A percentile compares a stretch with the other conserved stretches of the same genome.
These are phyloP conservation scores for Podaxis carcinomalis DNA, from an alignment of 768 basidiomycete species.

Conservation along the genomic window DNA sequence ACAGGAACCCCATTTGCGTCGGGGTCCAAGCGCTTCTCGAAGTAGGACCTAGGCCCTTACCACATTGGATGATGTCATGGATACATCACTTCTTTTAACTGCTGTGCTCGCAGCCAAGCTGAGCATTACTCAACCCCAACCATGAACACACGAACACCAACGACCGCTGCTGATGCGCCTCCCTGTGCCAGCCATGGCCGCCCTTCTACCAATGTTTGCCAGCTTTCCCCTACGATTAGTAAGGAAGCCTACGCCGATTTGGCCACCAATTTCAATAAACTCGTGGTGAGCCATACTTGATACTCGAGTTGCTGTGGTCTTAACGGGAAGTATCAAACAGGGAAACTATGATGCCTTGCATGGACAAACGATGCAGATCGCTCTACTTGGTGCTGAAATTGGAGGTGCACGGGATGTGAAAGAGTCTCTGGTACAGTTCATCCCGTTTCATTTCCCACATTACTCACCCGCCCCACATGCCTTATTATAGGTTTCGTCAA, in stretches of 20 bases:
- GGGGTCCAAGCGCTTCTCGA: no score
- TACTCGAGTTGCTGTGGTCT: background rate
- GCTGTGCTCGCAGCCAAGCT: background rate
- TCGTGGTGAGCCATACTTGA: constrained; percentile 5
- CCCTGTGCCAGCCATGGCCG: background rate
- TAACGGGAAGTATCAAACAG: constrained; percentile 22
- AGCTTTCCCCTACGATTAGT: background rate
- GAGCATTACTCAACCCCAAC: background rate
- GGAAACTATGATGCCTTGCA: constrained; percentile 40
- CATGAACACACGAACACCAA: background rate
- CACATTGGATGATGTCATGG: background rate
- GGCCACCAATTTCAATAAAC: constrained; percentile 6
- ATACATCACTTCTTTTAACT: background rate
- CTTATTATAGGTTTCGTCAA: constrained; percentile 32
- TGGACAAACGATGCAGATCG: constrained; percentile 39
- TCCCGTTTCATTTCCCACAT: background rate
- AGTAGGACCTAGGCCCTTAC: no score
- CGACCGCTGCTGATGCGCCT: background rate
- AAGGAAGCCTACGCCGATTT: constrained; percentile 8
- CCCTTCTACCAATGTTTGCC: background rate
- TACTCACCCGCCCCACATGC: background rate
- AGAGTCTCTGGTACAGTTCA: constrained; percentile 27
- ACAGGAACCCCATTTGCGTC: no score
- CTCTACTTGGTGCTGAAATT: constrained; percentile 32
- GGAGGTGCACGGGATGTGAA: constrained; percentile 36